phyloP scores from a whole-genome alignment of 108 stramenopile genomes.

The Fistulifera pelliculosa region DNA sequence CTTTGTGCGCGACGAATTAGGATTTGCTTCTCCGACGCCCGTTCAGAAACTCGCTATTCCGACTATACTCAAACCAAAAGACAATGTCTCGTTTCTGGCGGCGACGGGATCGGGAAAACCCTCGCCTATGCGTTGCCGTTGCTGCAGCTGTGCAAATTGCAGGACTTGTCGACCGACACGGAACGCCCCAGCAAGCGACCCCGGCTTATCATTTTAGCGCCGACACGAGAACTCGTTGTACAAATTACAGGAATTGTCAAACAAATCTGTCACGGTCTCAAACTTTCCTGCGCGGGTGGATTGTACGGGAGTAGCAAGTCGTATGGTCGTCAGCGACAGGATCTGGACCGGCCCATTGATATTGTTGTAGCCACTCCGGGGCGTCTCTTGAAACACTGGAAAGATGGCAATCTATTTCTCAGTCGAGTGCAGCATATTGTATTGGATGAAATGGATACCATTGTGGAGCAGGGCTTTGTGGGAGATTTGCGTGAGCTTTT shows the following conservation, averaged over 20 bases:
- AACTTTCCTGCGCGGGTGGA: slow-evolving; percentile 84
- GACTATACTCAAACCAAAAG: slow-evolving; percentile 32
- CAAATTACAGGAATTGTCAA: slow-evolving; percentile 90
- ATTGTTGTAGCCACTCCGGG: slow-evolving; percentile 91
- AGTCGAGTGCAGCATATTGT: slow-evolving; percentile 54
- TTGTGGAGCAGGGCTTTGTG: slow-evolving; percentile 95
- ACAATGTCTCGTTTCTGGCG: slow-evolving; percentile 61
- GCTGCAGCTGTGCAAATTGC: slow-evolving; percentile 66
- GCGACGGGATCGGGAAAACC: slow-evolving; percentile 86
- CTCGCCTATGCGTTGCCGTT: slow-evolving; percentile 82
- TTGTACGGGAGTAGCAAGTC: slow-evolving; percentile 34
- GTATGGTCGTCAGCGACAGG: slow-evolving; percentile 68
- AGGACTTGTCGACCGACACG: slow-evolving; percentile 16
- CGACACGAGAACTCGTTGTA: slow-evolving; percentile 86
- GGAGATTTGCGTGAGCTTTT: slow-evolving; percentile 76
- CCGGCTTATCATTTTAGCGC: slow-evolving; percentile 82
- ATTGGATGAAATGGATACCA: slow-evolving; percentile 97
- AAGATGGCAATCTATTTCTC: slow-evolving; percentile 74
- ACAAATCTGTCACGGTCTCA: slow-evolving; percentile 66
- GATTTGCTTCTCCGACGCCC: slow-evolving; percentile 49
- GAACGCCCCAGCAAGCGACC: slow-evolving; percentile 76
- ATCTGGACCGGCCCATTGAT: slow-evolving; percentile 71
- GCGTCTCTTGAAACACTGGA: slow-evolving; percentile 86
- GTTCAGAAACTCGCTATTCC: slow-evolving; percentile 77
- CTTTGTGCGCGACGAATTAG: slow-evolving; percentile 19